Evolutionary conservation across 352 stramenopile species (phyloP), one percentile per base, ranked within the genome.

Genomic region (Globisporangium canariense): DNA sequence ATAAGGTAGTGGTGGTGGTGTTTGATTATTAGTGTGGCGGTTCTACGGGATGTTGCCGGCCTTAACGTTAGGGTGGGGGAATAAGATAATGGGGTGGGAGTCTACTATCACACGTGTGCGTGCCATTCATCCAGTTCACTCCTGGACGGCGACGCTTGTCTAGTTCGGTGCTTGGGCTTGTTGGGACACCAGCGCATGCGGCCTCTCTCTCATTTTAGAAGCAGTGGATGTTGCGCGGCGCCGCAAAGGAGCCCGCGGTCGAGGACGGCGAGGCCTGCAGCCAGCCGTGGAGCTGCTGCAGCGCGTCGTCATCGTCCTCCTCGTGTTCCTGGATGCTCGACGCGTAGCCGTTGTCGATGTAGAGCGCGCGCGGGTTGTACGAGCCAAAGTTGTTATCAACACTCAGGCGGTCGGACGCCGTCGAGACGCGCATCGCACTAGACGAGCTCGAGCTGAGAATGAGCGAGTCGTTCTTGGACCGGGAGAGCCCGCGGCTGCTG

Each of bases 341-440:
- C 16, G 79, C 68, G 69, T 79, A 84, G 40, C 71, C 71, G 59
- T 70, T 73, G 22, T 86, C 77, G 38, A 83, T 73, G 34, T 81
- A 70, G 43, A 74, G 64, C 4, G 64, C 66, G 55, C 75, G 71
- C 32, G 75, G 78, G 69, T 91, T 90, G 62, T 82, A 71, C 60
- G 80, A 90, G 14, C 80, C 79, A 41, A 82, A 86, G 67, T 92
- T 90, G 54, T 82, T 87, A 66, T 92, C 83, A 34, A 92, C 67
- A 59, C 83, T 92, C 71, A 89, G 75, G 63, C 83, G 79, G 59
- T 90, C 81, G 38, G 83, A 88, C 53, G 64, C 63, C 11, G 73
- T 63, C 14, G 81, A 90, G 22, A 64, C 51, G 10, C 78, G 73
- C 36, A 78, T 58, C 25, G 79, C 78, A 65, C 75, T 87, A 41